phyloP scores from a whole-genome alignment of 257 asterid species.

The Echium plantagineum region DNA sequence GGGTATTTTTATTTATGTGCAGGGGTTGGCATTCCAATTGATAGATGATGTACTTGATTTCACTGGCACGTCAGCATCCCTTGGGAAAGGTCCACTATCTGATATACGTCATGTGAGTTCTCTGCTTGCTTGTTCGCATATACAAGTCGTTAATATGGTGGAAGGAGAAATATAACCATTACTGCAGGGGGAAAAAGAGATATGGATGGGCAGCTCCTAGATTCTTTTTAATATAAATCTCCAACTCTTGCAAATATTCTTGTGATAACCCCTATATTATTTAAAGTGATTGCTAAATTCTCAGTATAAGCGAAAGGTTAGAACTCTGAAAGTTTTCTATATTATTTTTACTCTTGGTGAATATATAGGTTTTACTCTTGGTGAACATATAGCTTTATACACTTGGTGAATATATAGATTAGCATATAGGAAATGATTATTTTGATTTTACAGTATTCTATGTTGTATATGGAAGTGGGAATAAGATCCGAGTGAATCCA shows the following conservation, averaged over 20 bases:
- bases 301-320: no score
- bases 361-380: no score
- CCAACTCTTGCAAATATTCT: no score
- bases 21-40: constrained; percentile 94
- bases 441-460: not conserved
- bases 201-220: not conserved
- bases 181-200: not conserved
- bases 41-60: constrained; percentile 92
- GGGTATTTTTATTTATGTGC: constrained; percentile 7
- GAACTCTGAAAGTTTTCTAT: no score
- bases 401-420: no score
- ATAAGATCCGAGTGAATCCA: no score
- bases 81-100: constrained; percentile 93
- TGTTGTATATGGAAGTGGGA: not conserved
- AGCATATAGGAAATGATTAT: not conserved
- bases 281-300: no score
- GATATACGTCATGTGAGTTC: constrained; percentile 81
- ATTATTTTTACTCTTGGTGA: no score
- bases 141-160: not conserved
- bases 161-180: not conserved
- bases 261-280: no score
- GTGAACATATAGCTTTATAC: no score
- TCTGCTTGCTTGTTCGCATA: constrained; percentile 9
- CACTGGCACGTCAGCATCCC: constrained; percentile 83
- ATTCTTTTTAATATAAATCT: no score